Evolutionary conservation across 306 rosid species (phyloP).

Genomic region (Rosa multiflora): DNA sequence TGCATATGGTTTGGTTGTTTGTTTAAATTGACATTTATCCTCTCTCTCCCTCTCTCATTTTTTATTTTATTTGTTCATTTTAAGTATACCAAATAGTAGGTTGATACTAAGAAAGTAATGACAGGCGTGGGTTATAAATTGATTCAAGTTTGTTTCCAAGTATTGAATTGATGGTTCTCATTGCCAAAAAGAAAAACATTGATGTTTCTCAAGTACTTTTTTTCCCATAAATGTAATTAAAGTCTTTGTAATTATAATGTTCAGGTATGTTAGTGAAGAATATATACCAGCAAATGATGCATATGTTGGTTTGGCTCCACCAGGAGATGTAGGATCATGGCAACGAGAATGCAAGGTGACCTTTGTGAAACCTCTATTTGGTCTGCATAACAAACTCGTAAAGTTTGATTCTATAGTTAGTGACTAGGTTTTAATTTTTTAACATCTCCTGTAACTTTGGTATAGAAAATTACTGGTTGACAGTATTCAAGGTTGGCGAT

Average conservation of each 20-base stretch:
- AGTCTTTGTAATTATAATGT: constrained; percentile 14
- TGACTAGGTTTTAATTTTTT: neutral
- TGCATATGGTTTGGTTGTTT: neutral
- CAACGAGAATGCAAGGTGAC: constrained; percentile 88
- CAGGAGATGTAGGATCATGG: constrained; percentile 60
- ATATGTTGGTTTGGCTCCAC: constrained; percentile 52
- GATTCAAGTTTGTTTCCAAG: neutral
- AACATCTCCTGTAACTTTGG: too few relatives aligned
- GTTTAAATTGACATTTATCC: neutral
- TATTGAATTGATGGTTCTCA: neutral
- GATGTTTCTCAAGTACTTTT: neutral
- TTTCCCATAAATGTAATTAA: neutral
- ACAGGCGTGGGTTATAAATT: neutral
- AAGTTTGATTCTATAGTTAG: neutral
- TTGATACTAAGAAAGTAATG: neutral
- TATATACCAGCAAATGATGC: constrained; percentile 38
- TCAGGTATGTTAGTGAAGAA: constrained; percentile 30
- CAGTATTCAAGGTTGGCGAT: neutral
- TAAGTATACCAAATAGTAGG: neutral
- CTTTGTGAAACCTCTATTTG: neutral
- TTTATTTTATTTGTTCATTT: neutral
- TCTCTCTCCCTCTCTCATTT: neutral
- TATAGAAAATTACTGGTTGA: neutral
- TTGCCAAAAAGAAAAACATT: neutral
- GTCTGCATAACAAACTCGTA: neutral